Evolutionary conservation across 2,329 filamentous ascomycete genomes (phyloP).

Genomic region (Epichloe coenophiala): DNA sequence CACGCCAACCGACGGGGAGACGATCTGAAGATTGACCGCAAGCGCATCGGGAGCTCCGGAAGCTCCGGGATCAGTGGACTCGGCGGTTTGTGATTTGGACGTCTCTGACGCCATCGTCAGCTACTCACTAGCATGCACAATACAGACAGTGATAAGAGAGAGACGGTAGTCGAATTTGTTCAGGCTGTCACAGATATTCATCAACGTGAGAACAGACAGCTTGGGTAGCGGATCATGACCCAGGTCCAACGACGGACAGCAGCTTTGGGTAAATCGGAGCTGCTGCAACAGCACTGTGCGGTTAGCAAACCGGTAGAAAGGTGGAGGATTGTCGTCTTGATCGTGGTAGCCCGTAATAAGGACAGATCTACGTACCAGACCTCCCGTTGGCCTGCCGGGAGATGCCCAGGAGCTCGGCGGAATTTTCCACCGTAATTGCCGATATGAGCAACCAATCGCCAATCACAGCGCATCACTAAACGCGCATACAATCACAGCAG

Average conservation of each 20-base stretch:
- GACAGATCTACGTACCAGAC: neutral
- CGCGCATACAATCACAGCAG: no score
- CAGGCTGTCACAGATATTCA: neutral
- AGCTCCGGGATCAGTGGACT: slow-evolving; percentile 11
- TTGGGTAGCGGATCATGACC: neutral
- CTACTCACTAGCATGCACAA: neutral
- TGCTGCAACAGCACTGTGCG: neutral
- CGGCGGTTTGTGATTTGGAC: slow-evolving; percentile 13
- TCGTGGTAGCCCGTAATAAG: neutral
- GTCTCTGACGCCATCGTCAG: slow-evolving; percentile 26
- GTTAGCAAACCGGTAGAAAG: no score
- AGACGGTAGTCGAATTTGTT: neutral
- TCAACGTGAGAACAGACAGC: neutral
- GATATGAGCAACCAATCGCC: neutral
- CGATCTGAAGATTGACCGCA: slow-evolving; percentile 41
- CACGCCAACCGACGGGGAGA: slow-evolving; percentile 45
- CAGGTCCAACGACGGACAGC: neutral
- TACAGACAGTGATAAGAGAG: neutral
- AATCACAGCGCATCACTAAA: no score
- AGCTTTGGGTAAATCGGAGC: neutral
- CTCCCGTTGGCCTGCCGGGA: neutral
- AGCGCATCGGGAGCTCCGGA: slow-evolving; percentile 18
- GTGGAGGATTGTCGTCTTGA: neutral
- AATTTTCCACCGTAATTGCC: neutral
- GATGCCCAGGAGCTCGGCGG: neutral